A percentile compares a stretch with the other conserved stretches of the same genome.
These are phyloP conservation scores for Lepiota venenata DNA, from an alignment of 768 basidiomycete species.

Conservation along the genomic window DNA sequence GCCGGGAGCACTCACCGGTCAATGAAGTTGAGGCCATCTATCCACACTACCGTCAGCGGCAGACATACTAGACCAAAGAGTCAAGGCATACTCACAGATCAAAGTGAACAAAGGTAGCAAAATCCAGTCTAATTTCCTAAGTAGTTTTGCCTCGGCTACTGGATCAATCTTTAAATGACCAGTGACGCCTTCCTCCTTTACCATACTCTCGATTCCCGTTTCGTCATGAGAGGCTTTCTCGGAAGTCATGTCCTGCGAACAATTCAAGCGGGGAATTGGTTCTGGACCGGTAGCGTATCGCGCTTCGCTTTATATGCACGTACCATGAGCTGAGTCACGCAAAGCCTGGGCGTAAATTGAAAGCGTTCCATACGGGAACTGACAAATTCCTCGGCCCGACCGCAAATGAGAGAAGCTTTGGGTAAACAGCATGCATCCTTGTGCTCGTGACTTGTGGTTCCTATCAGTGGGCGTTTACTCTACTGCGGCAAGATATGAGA, in stretches of 20 bases:
- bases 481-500: no score
- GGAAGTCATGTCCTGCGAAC: neutral
- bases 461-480: no score
- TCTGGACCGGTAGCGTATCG: neutral
- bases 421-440: neutral
- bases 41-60: neutral
- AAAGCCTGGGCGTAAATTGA: no score
- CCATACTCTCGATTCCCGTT: neutral
- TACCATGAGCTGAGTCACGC: neutral
- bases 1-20: conserved; percentile 19
- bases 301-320: neutral
- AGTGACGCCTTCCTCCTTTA: neutral
- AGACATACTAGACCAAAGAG: neutral
- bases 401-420: neutral
- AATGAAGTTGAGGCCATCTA: conserved; percentile 36
- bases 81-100: conserved; percentile 31
- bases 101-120: conserved; percentile 36
- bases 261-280: neutral
- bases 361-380: no score
- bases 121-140: conserved; percentile 31
- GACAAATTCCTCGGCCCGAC: no score
- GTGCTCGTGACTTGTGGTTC: no score
- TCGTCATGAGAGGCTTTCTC: neutral
- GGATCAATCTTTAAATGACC: conserved; percentile 23
- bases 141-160: conserved; percentile 28